A percentile compares a stretch with the other conserved stretches of the same genome.
Evolutionary conservation across 768 basidiomycete genomes (phyloP).

Genomic region (Amanita rubescens): DNA sequence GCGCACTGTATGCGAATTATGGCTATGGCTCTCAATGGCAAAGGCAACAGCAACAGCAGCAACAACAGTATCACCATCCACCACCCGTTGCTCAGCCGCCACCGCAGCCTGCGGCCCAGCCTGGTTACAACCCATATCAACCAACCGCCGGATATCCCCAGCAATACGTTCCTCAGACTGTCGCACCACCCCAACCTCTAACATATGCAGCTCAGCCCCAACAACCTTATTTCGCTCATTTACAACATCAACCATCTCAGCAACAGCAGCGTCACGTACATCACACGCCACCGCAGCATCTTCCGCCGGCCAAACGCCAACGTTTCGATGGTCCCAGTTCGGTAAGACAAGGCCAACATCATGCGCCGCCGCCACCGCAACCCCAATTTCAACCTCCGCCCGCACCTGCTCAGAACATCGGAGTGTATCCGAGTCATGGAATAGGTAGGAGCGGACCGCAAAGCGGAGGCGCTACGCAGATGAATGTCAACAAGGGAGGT

Average conservation of each 20-base stretch:
- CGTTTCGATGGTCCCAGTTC: constrained; percentile 76
- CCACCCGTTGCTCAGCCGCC: constrained; percentile 47
- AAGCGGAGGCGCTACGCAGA: constrained; percentile 26
- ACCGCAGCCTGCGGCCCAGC: constrained; percentile 48
- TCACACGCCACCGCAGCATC: constrained; percentile 67
- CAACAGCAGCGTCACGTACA: constrained; percentile 45
- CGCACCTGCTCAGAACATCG: constrained; percentile 36
- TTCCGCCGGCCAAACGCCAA: constrained; percentile 89
- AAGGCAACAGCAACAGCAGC: constrained; percentile 59
- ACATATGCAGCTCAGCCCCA: constrained; percentile 40
- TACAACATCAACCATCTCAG: constrained; percentile 37
- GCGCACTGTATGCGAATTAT: constrained; percentile 84
- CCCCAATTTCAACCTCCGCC: constrained; percentile 62
- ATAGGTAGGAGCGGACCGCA: constrained; percentile 31
- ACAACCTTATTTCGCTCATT: constrained; percentile 38
- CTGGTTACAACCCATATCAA: constrained; percentile 72
- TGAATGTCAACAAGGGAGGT: constrained; percentile 5
- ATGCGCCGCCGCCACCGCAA: constrained; percentile 43
- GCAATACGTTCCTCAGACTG: constrained; percentile 59
- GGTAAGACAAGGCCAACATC: constrained; percentile 42
- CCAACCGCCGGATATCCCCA: constrained; percentile 57
- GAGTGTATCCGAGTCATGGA: constrained; percentile 27
- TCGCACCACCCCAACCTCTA: constrained; percentile 45
- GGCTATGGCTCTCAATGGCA: constrained; percentile 79
- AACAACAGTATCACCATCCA: constrained; percentile 45